Evolutionary conservation across 495 filamentous ascomycete species (phyloP).

Genomic region (Penicillium ucsense): DNA sequence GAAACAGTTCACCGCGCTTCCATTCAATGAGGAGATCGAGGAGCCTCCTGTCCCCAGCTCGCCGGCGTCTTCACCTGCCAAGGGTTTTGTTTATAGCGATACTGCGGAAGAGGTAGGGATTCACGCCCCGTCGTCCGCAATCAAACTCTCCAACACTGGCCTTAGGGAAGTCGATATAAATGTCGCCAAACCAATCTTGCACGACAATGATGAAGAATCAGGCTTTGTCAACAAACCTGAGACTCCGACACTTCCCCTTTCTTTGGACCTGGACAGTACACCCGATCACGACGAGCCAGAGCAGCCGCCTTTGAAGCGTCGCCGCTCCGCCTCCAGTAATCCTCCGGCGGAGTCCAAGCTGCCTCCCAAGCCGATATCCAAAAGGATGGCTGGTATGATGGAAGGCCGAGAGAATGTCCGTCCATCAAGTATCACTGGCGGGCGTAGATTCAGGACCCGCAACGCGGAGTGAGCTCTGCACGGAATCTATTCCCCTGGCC

Average conservation of each 20-base stretch:
- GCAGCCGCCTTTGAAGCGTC: constrained; percentile 43
- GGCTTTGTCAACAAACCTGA: constrained; percentile 12
- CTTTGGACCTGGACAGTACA: constrained; percentile 10
- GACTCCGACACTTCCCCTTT: constrained; percentile 6
- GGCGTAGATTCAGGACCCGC: constrained; percentile 20
- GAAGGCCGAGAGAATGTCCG: constrained; percentile 57
- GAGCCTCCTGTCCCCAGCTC: constrained; percentile 15
- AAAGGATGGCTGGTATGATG: constrained; percentile 30
- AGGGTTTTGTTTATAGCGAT: constrained; percentile 37
- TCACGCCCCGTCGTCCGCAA: constrained; percentile 25
- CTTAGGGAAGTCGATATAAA: constrained; percentile 49
- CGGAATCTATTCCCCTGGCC: not conserved
- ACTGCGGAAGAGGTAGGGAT: constrained; percentile 32
- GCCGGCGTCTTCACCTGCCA: constrained; percentile 23
- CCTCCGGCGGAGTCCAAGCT: constrained; percentile 26
- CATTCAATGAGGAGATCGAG: constrained; percentile 24
- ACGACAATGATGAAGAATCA: constrained; percentile 13
- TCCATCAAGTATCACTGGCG: constrained; percentile 21
- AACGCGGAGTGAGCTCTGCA: constrained; percentile 13
- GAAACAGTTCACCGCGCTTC: constrained; percentile 26
- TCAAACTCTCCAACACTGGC: constrained; percentile 34
- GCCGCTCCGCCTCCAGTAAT: constrained; percentile 31
- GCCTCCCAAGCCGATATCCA: constrained; percentile 36
- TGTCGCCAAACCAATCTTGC: constrained; percentile 30
- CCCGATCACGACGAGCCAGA: constrained; percentile 31